phyloP scores from a whole-genome alignment of 2,329 filamentous ascomycete species.

The Exophiala spinifera region DNA sequence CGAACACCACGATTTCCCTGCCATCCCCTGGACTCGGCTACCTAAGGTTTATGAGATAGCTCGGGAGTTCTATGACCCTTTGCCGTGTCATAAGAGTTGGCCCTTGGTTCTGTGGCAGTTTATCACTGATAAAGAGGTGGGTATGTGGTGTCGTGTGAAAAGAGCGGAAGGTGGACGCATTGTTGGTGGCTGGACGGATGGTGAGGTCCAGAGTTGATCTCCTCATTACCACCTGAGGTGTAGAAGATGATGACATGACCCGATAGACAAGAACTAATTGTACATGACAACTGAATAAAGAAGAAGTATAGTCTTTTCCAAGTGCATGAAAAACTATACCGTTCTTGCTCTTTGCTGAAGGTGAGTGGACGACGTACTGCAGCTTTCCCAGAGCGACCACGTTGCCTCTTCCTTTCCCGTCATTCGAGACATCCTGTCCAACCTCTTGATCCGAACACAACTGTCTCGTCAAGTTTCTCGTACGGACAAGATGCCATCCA shows the following conservation, averaged over 20 bases:
- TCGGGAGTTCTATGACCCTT: constrained; percentile 82
- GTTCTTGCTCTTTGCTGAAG: too few relatives aligned
- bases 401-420: not conserved
- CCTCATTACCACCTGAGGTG: not conserved
- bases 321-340: too few relatives aligned
- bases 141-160: constrained; percentile 90
- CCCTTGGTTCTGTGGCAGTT: constrained; percentile 92
- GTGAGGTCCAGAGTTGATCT: constrained; percentile 63
- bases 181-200: constrained; percentile 64
- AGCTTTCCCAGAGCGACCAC: not conserved
- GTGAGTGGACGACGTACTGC: too few relatives aligned
- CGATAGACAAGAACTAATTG: constrained; percentile 1
- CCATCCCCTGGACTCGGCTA: constrained; percentile 88
- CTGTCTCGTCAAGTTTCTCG: not conserved
- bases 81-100: constrained; percentile 90
- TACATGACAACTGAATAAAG: not conserved
- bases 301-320: not conserved
- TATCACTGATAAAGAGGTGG: constrained; percentile 83
- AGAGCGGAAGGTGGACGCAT: constrained; percentile 70
- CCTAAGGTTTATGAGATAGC: constrained; percentile 75
- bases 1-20: constrained; percentile 98
- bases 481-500: not conserved
- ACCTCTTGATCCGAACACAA: not conserved
- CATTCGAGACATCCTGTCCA: not conserved
- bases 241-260: constrained; percentile 7